Evolutionary conservation across 192 early-diverging fungal genomes (phyloP).

Genomic region (Lobosporangium transversale): DNA sequence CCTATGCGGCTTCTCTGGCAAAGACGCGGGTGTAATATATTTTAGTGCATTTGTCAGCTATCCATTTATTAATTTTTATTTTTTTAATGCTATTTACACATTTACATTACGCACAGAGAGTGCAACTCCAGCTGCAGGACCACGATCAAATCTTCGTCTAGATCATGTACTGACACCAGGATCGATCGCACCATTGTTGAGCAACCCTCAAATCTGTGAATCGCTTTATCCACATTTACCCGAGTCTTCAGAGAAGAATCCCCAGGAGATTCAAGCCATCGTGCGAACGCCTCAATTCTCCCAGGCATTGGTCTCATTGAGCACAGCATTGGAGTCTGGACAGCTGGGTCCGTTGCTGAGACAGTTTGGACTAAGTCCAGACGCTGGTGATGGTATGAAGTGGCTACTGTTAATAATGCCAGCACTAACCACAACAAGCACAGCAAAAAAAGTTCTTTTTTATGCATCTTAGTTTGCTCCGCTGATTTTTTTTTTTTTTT

Average conservation of each 20-base stretch:
- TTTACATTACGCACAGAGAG: too few species aligned
- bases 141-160: constrained; percentile 47
- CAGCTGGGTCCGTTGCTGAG: constrained; percentile 62
- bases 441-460: not conserved
- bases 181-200: constrained; percentile 53
- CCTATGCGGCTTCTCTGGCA: too few species aligned
- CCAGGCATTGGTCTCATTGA: constrained; percentile 61
- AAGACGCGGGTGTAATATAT: too few species aligned
- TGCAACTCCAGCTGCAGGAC: not conserved
- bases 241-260: constrained; percentile 51
- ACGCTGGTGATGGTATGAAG: constrained; percentile 56
- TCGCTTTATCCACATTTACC: constrained; percentile 61
- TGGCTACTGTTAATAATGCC: not conserved
- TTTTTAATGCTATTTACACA: too few species aligned
- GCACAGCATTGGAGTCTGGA: constrained; percentile 59
- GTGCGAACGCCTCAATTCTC: constrained; percentile 61
- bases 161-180: constrained; percentile 52
- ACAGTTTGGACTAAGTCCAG: constrained; percentile 60
- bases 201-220: constrained; percentile 52
- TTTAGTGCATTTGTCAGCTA: too few species aligned
- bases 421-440: too few species aligned
- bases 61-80: too few species aligned
- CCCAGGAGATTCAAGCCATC: constrained; percentile 59
- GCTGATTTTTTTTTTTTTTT: not conserved
- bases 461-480: not conserved